phyloP scores from a whole-genome alignment of 352 stramenopile species.

The Phytophthora sojae region DNA sequence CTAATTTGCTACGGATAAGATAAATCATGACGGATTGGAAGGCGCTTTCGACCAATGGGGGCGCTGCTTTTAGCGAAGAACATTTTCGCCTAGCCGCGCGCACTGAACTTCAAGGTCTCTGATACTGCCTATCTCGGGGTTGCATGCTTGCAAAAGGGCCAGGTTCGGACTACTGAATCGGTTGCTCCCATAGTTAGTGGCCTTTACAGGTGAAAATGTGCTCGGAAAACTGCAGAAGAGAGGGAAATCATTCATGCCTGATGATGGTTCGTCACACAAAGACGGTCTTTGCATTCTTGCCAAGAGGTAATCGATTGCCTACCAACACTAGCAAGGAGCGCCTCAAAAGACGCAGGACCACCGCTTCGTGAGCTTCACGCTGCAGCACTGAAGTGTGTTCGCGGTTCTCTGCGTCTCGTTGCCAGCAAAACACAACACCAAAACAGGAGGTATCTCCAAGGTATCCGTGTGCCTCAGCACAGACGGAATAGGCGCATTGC shows the following conservation, averaged over 20 bases:
- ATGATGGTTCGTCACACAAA: background rate
- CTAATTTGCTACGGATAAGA: constrained; percentile 4
- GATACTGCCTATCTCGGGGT: background rate
- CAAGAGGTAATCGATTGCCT: background rate
- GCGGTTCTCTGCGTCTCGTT: background rate
- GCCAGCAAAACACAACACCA: background rate
- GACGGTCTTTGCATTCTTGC: background rate
- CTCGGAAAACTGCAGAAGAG: background rate
- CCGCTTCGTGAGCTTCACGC: background rate
- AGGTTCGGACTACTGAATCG: background rate
- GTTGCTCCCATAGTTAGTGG: background rate
- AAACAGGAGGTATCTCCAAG: background rate
- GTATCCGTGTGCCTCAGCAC: background rate
- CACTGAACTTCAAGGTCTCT: constrained; percentile 38
- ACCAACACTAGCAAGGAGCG: background rate
- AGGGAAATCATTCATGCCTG: background rate
- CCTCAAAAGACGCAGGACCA: background rate
- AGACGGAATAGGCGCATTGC: background rate
- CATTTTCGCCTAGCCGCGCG: constrained; percentile 20
- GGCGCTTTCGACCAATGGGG: background rate
- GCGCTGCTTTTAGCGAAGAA: constrained; percentile 25
- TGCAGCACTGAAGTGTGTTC: background rate
- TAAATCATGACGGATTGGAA: background rate
- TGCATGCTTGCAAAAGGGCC: background rate
- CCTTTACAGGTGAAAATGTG: background rate